A percentile compares a stretch with the other conserved stretches of the same genome.
These are phyloP conservation scores for Acacia pycnantha DNA, from an alignment of 331 rosid genomes.

Conservation along the genomic window DNA sequence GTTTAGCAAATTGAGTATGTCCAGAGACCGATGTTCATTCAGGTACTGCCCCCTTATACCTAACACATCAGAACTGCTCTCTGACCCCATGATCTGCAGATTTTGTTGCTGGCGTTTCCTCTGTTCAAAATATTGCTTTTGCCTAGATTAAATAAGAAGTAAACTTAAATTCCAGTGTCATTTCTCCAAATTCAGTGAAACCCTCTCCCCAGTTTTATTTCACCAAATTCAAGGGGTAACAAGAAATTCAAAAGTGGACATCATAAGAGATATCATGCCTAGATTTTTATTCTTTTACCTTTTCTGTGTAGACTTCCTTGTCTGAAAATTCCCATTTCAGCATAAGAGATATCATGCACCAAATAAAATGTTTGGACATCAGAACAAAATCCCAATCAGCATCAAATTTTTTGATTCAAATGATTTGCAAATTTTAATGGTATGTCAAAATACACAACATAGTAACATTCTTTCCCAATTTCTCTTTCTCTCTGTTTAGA, in stretches of 20 bases:
- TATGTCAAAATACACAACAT: too few species aligned
- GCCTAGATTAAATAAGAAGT: slow-evolving; percentile 49
- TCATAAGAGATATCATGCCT: too few species aligned
- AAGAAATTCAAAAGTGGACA: not conserved
- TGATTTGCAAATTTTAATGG: too few species aligned
- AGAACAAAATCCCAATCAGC: slow-evolving; percentile 30
- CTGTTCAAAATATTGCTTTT: slow-evolving; percentile 94
- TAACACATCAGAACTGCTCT: slow-evolving; percentile 36
- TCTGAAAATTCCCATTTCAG: slow-evolving; percentile 51
- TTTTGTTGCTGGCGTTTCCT: slow-evolving; percentile 70
- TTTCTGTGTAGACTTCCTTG: slow-evolving; percentile 74
- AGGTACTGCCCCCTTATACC: slow-evolving; percentile 39
- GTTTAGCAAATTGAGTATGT: slow-evolving; percentile 70
- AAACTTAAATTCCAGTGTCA: slow-evolving; percentile 7
- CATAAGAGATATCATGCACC: slow-evolving; percentile 40
- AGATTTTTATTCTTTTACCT: slow-evolving; percentile 47
- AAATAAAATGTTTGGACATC: slow-evolving; percentile 33
- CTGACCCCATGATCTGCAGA: slow-evolving; percentile 47
- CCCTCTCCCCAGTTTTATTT: slow-evolving; percentile 14
- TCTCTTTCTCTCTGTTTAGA: not conserved
- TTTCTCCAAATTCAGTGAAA: slow-evolving; percentile 17
- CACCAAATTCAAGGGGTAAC: slow-evolving; percentile 13
- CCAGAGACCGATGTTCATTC: slow-evolving; percentile 68
- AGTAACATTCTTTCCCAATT: not conserved
- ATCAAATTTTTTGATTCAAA: slow-evolving; percentile 4